These are phyloP conservation scores for Tephrocybe sp. DNA, from an alignment of 768 basidiomycete genomes.

Conservation along the genomic window DNA sequence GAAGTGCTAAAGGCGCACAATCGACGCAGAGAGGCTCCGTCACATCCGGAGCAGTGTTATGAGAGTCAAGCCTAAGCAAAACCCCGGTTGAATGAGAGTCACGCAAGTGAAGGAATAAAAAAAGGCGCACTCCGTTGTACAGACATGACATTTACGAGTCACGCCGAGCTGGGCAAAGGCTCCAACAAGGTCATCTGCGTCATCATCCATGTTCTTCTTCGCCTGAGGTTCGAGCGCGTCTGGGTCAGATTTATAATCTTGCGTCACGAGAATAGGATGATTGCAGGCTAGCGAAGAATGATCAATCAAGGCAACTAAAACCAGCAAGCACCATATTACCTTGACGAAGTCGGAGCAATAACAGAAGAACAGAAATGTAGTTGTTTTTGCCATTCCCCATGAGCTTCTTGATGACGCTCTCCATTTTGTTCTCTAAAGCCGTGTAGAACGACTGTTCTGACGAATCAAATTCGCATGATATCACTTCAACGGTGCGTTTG, in stretches of 20 bases:
- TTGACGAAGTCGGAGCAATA: constrained; percentile 85
- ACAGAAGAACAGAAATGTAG: constrained; percentile 68
- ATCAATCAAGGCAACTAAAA: neutral
- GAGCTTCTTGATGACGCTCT: constrained; percentile 63
- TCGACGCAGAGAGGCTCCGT: constrained; percentile 52
- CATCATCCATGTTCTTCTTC: constrained; percentile 49
- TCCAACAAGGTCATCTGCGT: constrained; percentile 72
- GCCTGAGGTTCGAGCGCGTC: constrained; percentile 73
- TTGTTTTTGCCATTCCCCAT: constrained; percentile 54
- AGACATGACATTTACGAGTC: constrained; percentile 73
- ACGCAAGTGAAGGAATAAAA: neutral
- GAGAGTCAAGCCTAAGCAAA: constrained; percentile 34
- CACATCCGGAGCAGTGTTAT: constrained; percentile 36
- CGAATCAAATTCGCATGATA: constrained; percentile 74
- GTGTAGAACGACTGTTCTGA: constrained; percentile 81
- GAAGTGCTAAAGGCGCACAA: constrained; percentile 53
- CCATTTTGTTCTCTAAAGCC: constrained; percentile 66
- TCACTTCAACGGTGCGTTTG: constrained; percentile 61
- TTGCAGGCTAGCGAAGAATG: constrained; percentile 65
- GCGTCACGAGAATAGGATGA: constrained; percentile 79
- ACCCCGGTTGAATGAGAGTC: neutral
- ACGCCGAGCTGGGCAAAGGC: constrained; percentile 73
- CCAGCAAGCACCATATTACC: constrained; percentile 44
- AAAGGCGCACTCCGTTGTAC: constrained; percentile 54
- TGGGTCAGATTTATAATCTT: constrained; percentile 68